Evolutionary conservation across 73 alveolate genomes (phyloP).

Genomic region (Paramecium sonneborni): DNA sequence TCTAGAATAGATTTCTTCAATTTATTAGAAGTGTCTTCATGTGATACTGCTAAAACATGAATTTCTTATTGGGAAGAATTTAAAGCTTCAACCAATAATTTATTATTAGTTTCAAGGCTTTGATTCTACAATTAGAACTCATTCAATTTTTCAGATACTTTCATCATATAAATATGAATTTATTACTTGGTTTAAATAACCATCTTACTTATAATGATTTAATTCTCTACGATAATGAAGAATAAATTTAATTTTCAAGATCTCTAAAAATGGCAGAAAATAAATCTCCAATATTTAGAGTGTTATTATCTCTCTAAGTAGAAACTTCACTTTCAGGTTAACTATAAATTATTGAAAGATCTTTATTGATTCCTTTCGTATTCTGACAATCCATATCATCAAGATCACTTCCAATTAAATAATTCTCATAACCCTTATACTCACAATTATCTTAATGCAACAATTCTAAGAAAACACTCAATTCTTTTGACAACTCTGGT

Average conservation of each 20-base stretch:
- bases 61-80: slow-evolving; percentile 18
- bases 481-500: slow-evolving; percentile 36
- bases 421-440: slow-evolving; percentile 17
- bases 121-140: neutral
- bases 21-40: neutral
- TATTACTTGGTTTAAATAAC: neutral
- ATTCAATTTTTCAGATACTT: neutral
- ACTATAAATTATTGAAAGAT: slow-evolving; percentile 39
- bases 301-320: slow-evolving; percentile 12
- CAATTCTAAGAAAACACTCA: slow-evolving; percentile 30
- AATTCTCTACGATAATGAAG: neutral
- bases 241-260: neutral
- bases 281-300: neutral
- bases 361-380: neutral
- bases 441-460: neutral
- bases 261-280: neutral
- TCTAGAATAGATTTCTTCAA: neutral
- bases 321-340: slow-evolving; percentile 42
- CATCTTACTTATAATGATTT: neutral
- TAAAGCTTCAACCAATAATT: slow-evolving; percentile 15
- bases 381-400: neutral
- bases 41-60: neutral
- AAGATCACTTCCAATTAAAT: slow-evolving; percentile 26
- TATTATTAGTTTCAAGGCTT: neutral
- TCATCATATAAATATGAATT: neutral